phyloP scores from a whole-genome alignment of 768 basidiomycete genomes.

The Psilocybe cubensis region DNA sequence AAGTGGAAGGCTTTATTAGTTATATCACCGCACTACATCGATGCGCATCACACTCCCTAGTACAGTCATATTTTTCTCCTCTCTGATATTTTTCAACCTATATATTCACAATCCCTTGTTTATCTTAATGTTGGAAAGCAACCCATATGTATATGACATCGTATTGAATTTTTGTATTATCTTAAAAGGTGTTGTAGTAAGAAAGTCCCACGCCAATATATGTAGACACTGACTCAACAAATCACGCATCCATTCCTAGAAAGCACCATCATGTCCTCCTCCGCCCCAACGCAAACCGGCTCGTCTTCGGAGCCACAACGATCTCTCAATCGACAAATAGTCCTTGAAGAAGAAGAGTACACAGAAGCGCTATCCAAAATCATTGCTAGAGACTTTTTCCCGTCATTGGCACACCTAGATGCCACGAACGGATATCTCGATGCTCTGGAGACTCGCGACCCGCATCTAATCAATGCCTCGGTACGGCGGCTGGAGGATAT shows the following conservation, averaged over 20 bases:
- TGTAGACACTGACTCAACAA: background rate
- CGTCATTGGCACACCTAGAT: constrained; percentile 87
- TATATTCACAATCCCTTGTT: background rate
- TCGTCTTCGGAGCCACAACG: constrained; percentile 37
- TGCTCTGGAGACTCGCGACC: constrained; percentile 77
- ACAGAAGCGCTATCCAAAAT: constrained; percentile 88
- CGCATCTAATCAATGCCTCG: constrained; percentile 73
- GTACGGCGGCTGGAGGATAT: constrained; percentile 75
- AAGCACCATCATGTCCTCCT: constrained; percentile 1
- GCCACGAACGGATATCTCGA: constrained; percentile 88
- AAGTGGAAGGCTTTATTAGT: background rate
- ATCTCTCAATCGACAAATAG: constrained; percentile 72
- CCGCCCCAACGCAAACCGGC: constrained; percentile 5
- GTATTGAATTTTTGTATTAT: background rate
- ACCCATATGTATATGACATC: background rate
- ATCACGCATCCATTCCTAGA: background rate
- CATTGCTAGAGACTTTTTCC: constrained; percentile 98
- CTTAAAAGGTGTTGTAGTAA: background rate
- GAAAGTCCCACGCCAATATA: constrained; percentile 13
- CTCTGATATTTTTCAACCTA: constrained; percentile 3
- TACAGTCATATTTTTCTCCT: background rate
- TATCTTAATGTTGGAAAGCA: constrained; percentile 2
- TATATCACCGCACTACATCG: background rate
- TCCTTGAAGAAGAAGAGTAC: constrained; percentile 94
- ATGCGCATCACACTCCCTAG: constrained; percentile 3